Evolutionary conservation across 1,284 basidiomycete genomes (phyloP), one percentile per base, ranked within the genome.

Genomic region (Ganoderma meredithae): DNA sequence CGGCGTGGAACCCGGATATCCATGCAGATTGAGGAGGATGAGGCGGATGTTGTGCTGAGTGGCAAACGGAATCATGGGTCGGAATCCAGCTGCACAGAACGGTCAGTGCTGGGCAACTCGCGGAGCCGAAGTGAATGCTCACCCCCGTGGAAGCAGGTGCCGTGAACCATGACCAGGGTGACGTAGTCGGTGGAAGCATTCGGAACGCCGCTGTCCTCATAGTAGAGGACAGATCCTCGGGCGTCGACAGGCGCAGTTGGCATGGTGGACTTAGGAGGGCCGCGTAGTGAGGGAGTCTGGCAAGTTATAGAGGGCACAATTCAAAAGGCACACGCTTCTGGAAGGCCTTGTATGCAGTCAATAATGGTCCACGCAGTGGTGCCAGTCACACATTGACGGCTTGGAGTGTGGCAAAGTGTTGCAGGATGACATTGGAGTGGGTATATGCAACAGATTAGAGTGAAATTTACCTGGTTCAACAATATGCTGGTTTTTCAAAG

Each of bases 11-110:
- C 76, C 77, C 7, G 73, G 74, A 44, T 81, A 81, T 31, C 77
- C 79, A 33, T 79, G 77, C 52, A 76, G 61, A 43, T 79, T 81
- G 49, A 80, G 62, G 10, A 75, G 64, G 25, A 81, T 72, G 17
- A 81, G 62, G 5, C 79, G 79, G 10, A 78, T 55, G 63, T 74
- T 72, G 66, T 73, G 63, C 13, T 72, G 43, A 0, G 73, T 64
- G 7, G 77, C 77, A 31, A 74, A 70, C 0, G 73, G 75, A 0
- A 77, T 58, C 68, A 80, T 67, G 10, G 66, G 73, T n/a, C 62
- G 17, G 67, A 79, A 80, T 9, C 75, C 72, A 41, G 69, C 78
- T 79, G 60, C 13, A 53, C 27, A 19, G 25, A 44, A 9, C 19
- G 39, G 13, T 60, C 3, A 60, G 22, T 22, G 36, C 31, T 17